Percentiles rank a stretch among this genome's conserved stretches.
Evolutionary conservation across 2,329 filamentous ascomycete genomes (phyloP).

Genomic region (Fusarium poae): DNA sequence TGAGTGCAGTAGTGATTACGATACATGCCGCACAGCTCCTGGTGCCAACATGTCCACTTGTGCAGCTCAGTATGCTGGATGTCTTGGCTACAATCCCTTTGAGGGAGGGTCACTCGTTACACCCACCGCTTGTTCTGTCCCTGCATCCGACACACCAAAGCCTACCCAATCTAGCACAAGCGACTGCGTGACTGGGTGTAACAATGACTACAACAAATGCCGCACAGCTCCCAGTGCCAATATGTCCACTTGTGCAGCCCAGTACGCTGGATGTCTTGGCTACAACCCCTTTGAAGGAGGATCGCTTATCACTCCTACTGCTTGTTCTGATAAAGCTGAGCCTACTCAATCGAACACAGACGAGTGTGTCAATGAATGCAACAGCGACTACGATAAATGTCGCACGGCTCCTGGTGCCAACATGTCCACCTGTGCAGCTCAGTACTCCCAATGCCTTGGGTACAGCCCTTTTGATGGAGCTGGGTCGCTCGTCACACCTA

Average conservation of each 20-base stretch:
- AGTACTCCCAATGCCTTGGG: constrained; percentile 9
- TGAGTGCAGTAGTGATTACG: constrained; percentile 2
- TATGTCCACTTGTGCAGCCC: constrained; percentile 7
- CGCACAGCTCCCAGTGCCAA: constrained; percentile 13
- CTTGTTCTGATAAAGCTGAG: not conserved
- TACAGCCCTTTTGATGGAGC: constrained; percentile 18
- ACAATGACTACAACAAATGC: constrained; percentile 2
- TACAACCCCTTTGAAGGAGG: constrained; percentile 21
- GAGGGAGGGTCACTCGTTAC: constrained; percentile 8
- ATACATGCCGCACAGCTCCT: constrained; percentile 1
- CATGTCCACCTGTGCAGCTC: constrained; percentile 3
- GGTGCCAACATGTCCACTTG: constrained; percentile 14
- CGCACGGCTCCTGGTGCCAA: constrained; percentile 10
- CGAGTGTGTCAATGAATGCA: constrained; percentile 7
- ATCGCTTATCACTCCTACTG: constrained; percentile 5
- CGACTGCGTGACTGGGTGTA: constrained; percentile 7
- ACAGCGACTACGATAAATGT: not conserved
- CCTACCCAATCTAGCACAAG: not conserved
- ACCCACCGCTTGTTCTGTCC: constrained; percentile 11
- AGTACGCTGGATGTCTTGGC: constrained; percentile 13
- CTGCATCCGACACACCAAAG: not conserved
- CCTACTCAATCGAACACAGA: constrained; percentile 2
- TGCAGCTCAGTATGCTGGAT: constrained; percentile 9
- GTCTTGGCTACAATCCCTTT: constrained; percentile 24
- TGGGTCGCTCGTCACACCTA: constrained; percentile 11